These are phyloP conservation scores for Hysterangium stoloniferum DNA, from an alignment of 768 basidiomycete genomes.

Conservation along the genomic window DNA sequence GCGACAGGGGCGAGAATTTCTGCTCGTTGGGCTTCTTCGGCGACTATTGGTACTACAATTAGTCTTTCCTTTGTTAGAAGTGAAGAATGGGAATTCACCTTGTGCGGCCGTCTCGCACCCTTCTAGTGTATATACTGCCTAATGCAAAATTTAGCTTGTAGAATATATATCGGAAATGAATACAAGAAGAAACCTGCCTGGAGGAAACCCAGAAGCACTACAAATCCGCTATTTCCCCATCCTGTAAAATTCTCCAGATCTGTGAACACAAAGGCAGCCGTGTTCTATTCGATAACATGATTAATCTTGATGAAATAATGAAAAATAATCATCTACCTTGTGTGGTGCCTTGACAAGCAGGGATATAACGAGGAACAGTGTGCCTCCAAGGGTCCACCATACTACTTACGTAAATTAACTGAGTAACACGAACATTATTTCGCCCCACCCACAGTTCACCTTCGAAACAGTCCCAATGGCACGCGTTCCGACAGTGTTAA, in stretches of 20 bases:
- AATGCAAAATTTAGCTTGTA: neutral
- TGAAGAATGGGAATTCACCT: neutral
- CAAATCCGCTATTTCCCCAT: constrained; percentile 45
- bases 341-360: constrained; percentile 48
- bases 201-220: constrained; percentile 50
- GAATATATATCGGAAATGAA: neutral
- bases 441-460: neutral
- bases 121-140: constrained; percentile 54
- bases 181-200: constrained; percentile 24
- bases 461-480: constrained; percentile 34
- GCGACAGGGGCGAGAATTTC: constrained; percentile 51
- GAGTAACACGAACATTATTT: no score
- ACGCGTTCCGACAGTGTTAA: constrained; percentile 51
- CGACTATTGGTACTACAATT: constrained; percentile 25
- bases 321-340: constrained; percentile 29
- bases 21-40: constrained; percentile 49
- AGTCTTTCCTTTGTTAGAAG: neutral
- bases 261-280: constrained; percentile 46
- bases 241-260: constrained; percentile 53
- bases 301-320: neutral
- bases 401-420: constrained; percentile 18
- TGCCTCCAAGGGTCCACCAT: constrained; percentile 57
- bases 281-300: constrained; percentile 30
- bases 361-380: constrained; percentile 47
- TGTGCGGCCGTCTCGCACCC: constrained; percentile 60